Evolutionary conservation across 805 yeast genomes (phyloP).

Genomic region (Kuraishia molischiana): DNA sequence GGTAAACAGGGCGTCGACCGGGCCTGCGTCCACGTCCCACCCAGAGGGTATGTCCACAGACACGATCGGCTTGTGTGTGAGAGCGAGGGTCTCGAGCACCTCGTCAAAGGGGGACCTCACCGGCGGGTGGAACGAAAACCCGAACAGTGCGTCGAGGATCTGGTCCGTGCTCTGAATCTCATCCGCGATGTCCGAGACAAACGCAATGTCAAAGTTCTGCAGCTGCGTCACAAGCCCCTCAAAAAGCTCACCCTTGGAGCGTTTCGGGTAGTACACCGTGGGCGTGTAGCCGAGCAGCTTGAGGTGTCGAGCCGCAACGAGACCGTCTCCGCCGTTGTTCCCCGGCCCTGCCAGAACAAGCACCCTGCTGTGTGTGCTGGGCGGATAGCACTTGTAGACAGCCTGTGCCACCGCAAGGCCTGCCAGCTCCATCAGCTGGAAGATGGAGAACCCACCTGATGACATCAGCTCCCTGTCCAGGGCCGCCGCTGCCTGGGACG

Average conservation of each 20-base stretch:
- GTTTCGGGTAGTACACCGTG: conserved; percentile 70
- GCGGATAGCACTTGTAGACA: conserved; percentile 59
- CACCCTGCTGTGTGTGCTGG: conserved; percentile 29
- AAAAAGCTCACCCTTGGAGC: conserved; percentile 46
- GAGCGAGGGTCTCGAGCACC: conserved; percentile 29
- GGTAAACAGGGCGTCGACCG: conserved; percentile 30
- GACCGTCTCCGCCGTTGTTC: conserved; percentile 94
- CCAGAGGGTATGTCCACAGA: conserved; percentile 93
- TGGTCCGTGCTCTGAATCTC: conserved; percentile 23
- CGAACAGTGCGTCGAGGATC: conserved; percentile 79
- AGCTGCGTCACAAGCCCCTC: conserved; percentile 57
- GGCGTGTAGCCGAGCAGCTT: conserved; percentile 74
- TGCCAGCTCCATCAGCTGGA: conserved; percentile 92
- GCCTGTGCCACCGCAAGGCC: conserved; percentile 93
- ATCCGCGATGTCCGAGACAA: conserved; percentile 28
- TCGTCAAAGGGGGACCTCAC: conserved; percentile 66
- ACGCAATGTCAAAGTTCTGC: conserved; percentile 48
- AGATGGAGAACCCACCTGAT: conserved; percentile 68
- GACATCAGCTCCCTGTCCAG: conserved; percentile 87
- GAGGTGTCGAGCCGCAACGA: conserved; percentile 91
- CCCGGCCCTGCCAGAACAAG: conserved; percentile 90
- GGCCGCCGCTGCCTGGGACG: conserved; percentile 56
- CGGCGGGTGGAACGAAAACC: conserved; percentile 89
- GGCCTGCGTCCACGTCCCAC: conserved; percentile 94
- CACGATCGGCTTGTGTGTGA: conserved; percentile 41